Base-by-base conservation (phyloP, 306 rosid genomes). In the Citrullus colocynthis region DNA sequence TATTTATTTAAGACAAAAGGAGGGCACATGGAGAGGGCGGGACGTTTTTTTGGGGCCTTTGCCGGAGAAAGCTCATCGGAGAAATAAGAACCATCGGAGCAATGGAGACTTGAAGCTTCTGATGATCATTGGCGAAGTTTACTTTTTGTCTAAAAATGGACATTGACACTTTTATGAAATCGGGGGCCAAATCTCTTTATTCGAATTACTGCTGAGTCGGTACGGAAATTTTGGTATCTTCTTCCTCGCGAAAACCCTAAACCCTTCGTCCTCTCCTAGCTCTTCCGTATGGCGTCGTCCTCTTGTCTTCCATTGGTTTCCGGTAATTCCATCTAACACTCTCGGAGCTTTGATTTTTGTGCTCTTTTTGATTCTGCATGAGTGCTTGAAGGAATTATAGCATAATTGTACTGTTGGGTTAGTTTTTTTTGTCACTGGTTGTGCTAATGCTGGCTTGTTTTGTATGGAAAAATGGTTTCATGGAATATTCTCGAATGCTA, bases 161-260 rank as follows among this genome's bases (percentile, higher is more conserved):
- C 24, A 48, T 28, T 49, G 15, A 24, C 34, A 21, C 21, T 71
- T 48, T 28, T 45, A 3, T 24, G 59, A 24, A 71, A 71, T 71
- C 58, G 18, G 13, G 58, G 76, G 39, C 57, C 57, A 48, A 45
- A 48, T 45, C 20, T 48, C 41, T 42, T 71, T 48, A 14, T 24
- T 48, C 76, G 7, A 48, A 21, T 48, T 49, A 48, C 76, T 48
- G 76, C 36, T 71, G 39, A 69, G 58, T 71, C 14, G 8, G 11
- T n/a, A 13, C 75, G 56, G 75, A 69, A 41, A 11, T 21, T 14
- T 67, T 12, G 32, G 28, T 39, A 16, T 65, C 73, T 65, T 65
- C 73, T 69, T 69, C 73, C 73, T 8, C 34, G 75, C 17, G 17
- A 71, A 71, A 71, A 71, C 76, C 76, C 76, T 71, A 71, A 71